Base-by-base conservation (phyloP, 441 rosid species). In the Erodium moschatum region DNA sequence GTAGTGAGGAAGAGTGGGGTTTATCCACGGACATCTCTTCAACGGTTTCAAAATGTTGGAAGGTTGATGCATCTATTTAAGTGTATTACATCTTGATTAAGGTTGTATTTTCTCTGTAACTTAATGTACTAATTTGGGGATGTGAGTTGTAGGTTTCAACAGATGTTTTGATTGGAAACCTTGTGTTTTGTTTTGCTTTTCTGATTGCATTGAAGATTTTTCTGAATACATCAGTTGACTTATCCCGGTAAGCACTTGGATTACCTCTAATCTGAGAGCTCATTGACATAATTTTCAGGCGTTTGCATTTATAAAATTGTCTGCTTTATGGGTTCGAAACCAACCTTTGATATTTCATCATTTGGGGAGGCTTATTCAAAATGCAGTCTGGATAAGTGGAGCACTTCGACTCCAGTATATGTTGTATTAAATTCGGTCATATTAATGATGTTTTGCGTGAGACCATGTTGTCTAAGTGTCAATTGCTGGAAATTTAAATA, bases 161-260 rank as follows among this genome's bases (percentile, higher is more conserved):
- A 76, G 83, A 84, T 46, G 82, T 85, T 42, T 52, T 86, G 64
- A 67, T 81, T 40, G 85, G 88, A 73, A 90, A 89, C 72, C 62
- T 77, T 52, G 72, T 84, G 67, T 89, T 92, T 76, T 60, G 86
- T 64, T 75, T 72, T 69, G 40, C 80, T 75, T 75, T 88, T 73
- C 77, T 82, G 20, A 71, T 84, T 68, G 83, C 82, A 33, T 76
- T 76, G 18, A 80, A 79, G 83, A 68, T 68, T 68, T 70, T 84
- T 46, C 79, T 85, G 38, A 74, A 79, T 42, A 73, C 69, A 40
- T 63, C 81, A 40, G 72, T 63, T 70, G 76, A 68, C 65, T 35
- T 71, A 29, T 74, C 74, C 72, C 85, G 91, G 98, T 88, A 71
- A 67, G 38, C 38, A 52, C 64, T 71, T 68, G n/a, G 61, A 50